A percentile compares a stretch with the other conserved stretches of the same genome.
Conservation (phyloP, 2,329 filamentous ascomycete species). For the Macrophomina tecta region DNA sequence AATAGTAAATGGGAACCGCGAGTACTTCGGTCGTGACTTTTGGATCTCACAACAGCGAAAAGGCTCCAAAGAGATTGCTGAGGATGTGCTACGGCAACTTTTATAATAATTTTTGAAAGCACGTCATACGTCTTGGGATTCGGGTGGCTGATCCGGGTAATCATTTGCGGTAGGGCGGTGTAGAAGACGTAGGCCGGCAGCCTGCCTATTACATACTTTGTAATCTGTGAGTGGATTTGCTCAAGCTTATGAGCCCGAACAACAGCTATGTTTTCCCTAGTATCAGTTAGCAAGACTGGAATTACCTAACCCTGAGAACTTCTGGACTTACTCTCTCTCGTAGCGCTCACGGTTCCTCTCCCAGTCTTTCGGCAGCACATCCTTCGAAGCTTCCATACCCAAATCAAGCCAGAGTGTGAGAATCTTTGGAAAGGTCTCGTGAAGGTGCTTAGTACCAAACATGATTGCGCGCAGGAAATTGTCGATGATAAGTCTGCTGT, state of each 20-base stretch:
- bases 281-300: neutral
- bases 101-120: slow-evolving; percentile 79
- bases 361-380: slow-evolving; percentile 32
- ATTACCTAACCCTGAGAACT: neutral
- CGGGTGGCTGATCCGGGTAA: slow-evolving; percentile 92
- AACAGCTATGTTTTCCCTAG: slow-evolving; percentile 43
- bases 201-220: slow-evolving; percentile 72
- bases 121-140: slow-evolving; percentile 78
- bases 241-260: slow-evolving; percentile 69
- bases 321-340: neutral
- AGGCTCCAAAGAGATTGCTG: slow-evolving; percentile 92
- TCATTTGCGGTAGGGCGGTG: slow-evolving; percentile 85
- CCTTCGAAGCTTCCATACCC: slow-evolving; percentile 71
- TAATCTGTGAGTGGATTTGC: slow-evolving; percentile 74
- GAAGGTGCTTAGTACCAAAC: slow-evolving; percentile 93
- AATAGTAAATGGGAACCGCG: slow-evolving; percentile 55
- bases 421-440: slow-evolving; percentile 89
- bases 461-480: slow-evolving; percentile 88
- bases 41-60: slow-evolving; percentile 84
- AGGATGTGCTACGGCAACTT: slow-evolving; percentile 85
- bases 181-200: slow-evolving; percentile 81
- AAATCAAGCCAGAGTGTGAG: slow-evolving; percentile 95
- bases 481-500: slow-evolving; percentile 86
- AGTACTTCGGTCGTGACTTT: slow-evolving; percentile 69
- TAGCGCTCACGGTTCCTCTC: slow-evolving; percentile 39